Percentiles rank a stretch among this genome's conserved stretches.
Evolutionary conservation across 2,329 filamentous ascomycete species (phyloP).

Genomic region (Didymella arachidicola): DNA sequence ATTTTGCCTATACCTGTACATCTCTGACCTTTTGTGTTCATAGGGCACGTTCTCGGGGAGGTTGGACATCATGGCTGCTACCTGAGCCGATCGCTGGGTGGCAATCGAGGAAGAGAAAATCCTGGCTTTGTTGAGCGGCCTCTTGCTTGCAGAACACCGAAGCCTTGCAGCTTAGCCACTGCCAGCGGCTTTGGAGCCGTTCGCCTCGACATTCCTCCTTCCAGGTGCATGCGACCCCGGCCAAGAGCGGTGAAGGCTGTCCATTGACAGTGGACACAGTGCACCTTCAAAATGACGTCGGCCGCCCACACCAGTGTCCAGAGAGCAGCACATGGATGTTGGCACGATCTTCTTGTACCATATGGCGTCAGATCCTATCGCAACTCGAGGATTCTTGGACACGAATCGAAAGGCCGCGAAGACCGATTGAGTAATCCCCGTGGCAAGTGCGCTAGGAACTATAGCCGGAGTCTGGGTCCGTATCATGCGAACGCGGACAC

Average conservation of each 20-base stretch:
- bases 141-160: conserved; percentile 13
- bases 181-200: conserved; percentile 26
- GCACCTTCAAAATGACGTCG: neutral
- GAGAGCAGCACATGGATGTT: neutral
- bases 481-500: conserved; percentile 34
- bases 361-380: conserved; percentile 19
- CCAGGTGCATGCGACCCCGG: conserved; percentile 12
- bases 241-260: neutral
- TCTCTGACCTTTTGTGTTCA: neutral
- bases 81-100: conserved; percentile 10
- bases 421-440: conserved; percentile 14
- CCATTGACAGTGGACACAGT: neutral
- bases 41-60: neutral
- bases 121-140: conserved; percentile 11
- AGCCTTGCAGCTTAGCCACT: conserved; percentile 19
- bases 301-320: neutral
- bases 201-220: conserved; percentile 31
- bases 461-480: conserved; percentile 15
- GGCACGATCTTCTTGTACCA: neutral
- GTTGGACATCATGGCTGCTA: neutral
- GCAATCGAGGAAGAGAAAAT: conserved; percentile 24
- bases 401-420: conserved; percentile 3
- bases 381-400: conserved; percentile 7
- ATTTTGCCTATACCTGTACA: neutral
- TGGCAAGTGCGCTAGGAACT: conserved; percentile 7